These are phyloP conservation scores for Erucastrum elatum DNA, from an alignment of 345 rosid species.

Conservation along the genomic window DNA sequence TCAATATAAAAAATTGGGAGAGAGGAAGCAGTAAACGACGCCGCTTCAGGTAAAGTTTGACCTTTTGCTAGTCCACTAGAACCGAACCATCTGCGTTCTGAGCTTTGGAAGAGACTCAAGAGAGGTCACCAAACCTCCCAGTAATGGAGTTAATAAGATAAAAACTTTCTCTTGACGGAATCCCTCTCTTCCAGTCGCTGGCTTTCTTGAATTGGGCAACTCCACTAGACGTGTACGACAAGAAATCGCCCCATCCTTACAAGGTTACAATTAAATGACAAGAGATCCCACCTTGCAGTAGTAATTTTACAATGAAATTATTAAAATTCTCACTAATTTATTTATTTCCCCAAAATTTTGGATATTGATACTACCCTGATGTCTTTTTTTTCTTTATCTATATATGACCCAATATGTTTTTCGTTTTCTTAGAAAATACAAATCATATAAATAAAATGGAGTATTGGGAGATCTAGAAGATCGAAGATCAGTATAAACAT, in stretches of 20 bases:
- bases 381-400: too few relatives aligned
- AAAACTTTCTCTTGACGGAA: conserved; percentile 52
- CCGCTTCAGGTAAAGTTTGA: conserved; percentile 12
- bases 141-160: conserved; percentile 43
- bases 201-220: conserved; percentile 86
- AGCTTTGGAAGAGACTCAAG: background rate
- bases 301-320: conserved; percentile 64
- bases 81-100: background rate
- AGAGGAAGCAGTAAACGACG: background rate
- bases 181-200: conserved; percentile 63
- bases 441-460: too few relatives aligned
- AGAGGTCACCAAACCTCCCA: conserved; percentile 10
- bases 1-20: too few relatives aligned
- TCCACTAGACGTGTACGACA: conserved; percentile 25
- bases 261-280: conserved; percentile 17
- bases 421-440: too few relatives aligned
- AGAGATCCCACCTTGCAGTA: too few relatives aligned
- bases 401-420: too few relatives aligned
- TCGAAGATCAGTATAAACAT: too few relatives aligned
- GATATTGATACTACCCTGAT: too few relatives aligned
- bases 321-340: background rate
- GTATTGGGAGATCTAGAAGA: too few relatives aligned
- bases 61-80: background rate
- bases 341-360: too few relatives aligned
- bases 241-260: conserved; percentile 57